Evolutionary conservation across 176 grass and related monocot species (phyloP).

Genomic region (Triticum turgidum): DNA sequence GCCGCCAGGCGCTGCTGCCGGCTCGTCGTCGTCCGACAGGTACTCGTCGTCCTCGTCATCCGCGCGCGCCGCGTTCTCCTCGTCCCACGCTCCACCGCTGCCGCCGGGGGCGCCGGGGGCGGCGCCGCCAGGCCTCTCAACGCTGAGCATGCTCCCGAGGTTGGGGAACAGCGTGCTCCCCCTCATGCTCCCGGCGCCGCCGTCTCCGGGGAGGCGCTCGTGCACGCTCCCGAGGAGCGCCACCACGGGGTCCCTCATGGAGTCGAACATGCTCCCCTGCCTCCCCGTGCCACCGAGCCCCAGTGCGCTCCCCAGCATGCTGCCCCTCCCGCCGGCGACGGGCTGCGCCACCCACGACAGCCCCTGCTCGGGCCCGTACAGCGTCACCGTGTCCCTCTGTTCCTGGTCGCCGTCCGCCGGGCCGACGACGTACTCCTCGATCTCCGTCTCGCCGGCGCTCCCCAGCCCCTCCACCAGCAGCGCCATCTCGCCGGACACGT

Average conservation of each 20-base stretch:
- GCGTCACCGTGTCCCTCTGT: conserved; percentile 49
- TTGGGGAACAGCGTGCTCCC: conserved; percentile 73
- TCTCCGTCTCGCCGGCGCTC: conserved; percentile 47
- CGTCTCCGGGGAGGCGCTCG: conserved; percentile 39
- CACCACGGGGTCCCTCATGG: conserved; percentile 76
- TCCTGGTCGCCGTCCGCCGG: conserved; percentile 33
- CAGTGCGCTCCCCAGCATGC: conserved; percentile 40
- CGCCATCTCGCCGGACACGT: conserved; percentile 83
- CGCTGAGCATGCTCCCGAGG: conserved; percentile 79
- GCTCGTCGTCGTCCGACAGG: neutral
- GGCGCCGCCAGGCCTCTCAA: conserved; percentile 25
- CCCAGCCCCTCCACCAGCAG: conserved; percentile 76
- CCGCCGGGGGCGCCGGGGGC: neutral
- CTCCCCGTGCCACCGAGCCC: conserved; percentile 23
- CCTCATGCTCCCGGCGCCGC: conserved; percentile 2
- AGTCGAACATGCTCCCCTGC: conserved; percentile 61
- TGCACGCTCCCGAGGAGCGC: conserved; percentile 77
- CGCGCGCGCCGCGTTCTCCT: conserved; percentile 41
- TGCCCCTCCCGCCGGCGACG: conserved; percentile 41
- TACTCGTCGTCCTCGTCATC: neutral
- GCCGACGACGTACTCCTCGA: conserved; percentile 82
- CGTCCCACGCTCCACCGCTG: conserved; percentile 22
- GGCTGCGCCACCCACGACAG: conserved; percentile 76
- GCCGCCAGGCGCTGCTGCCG: neutral
- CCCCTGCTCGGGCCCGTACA: conserved; percentile 69